Evolutionary conservation across 345 rosid genomes (phyloP), one percentile per base, ranked within the genome.

Genomic region (Eucalyptus dawsonii): DNA sequence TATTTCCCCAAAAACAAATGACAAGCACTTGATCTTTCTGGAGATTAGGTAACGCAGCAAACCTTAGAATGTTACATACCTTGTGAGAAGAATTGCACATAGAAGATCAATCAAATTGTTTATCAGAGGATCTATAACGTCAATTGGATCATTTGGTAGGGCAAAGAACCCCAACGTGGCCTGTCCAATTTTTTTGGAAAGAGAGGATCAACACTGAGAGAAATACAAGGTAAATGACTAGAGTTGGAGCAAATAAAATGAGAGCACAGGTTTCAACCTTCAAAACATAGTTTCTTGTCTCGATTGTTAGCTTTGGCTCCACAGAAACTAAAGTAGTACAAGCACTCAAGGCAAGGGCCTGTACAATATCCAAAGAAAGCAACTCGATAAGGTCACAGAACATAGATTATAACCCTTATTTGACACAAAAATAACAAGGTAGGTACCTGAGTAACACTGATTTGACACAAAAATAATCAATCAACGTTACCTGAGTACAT

Each of bases 111-210:
- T 95, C 88, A 97, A 99, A 92, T 97, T 97, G 93, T 96, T 95
- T 90, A 97, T 94, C 86, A 97, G 99, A 69, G 98, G 96, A 92
- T 91, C 93, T 90, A 97, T 94, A 90, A 97, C 99, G 89, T 96
- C 99, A 50, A 90, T 83, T 49, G 99, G 99, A 90, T 97, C 99
- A 93, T 94, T 94, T 80, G 99, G 98, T 91, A 97, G 90, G 87
- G 99, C 96, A 93, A 97, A 97, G 95, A 97, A 97, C 83, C 99
- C 99, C 89, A 97, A 93, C 67, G 99, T 97, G 91, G 99, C 99
- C 99, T 97, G 97, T 81, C 91, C 90, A 86, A 88, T 83, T 87
- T 65, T 65, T 90, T 60, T 81, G 89, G 50, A 89, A 86, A 14
- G 34, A 16, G 45, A 89, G 53, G 88, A 81, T 51, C 50, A n/a